phyloP scores from a whole-genome alignment of 305 asterid genomes.

The Caryopteris hybrid region DNA sequence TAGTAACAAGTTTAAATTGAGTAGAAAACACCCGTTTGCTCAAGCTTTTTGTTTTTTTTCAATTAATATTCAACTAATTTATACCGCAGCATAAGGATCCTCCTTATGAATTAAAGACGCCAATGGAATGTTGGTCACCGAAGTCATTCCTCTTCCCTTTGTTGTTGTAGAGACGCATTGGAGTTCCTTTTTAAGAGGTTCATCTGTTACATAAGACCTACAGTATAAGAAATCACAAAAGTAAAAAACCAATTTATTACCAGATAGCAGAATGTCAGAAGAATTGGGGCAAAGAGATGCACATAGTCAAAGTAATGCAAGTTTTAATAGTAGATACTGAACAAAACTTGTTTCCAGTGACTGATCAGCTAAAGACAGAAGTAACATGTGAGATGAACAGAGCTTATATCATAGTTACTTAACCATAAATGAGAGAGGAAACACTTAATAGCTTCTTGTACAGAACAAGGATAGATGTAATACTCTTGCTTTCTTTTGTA shows the following conservation, averaged over 20 bases:
- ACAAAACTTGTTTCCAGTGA: background rate
- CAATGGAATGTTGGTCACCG: constrained; percentile 43
- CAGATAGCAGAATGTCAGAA: constrained; percentile 12
- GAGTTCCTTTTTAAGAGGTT: constrained; percentile 38
- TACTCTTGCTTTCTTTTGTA: background rate
- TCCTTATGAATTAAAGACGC: constrained; percentile 74
- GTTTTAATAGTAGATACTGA: background rate
- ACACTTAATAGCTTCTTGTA: background rate
- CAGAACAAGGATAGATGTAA: background rate
- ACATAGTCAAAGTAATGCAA: constrained; percentile 3
- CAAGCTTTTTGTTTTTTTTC: background rate
- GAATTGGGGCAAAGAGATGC: constrained; percentile 5
- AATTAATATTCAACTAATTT: background rate
- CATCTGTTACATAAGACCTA: constrained; percentile 75
- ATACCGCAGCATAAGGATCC: constrained; percentile 92
- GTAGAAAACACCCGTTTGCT: background rate
- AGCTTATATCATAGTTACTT: background rate
- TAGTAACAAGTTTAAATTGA: constrained; percentile 4
- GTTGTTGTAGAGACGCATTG: constrained; percentile 36
- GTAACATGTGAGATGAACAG: background rate
- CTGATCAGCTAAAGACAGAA: background rate
- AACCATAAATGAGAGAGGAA: background rate
- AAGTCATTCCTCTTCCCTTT: constrained; percentile 76
- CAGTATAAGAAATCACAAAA: constrained; percentile 48
- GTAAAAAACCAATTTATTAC: constrained; percentile 26